Evolutionary conservation across 2,329 filamentous ascomycete species (phyloP).

Genomic region (Ophiostoma australiae): DNA sequence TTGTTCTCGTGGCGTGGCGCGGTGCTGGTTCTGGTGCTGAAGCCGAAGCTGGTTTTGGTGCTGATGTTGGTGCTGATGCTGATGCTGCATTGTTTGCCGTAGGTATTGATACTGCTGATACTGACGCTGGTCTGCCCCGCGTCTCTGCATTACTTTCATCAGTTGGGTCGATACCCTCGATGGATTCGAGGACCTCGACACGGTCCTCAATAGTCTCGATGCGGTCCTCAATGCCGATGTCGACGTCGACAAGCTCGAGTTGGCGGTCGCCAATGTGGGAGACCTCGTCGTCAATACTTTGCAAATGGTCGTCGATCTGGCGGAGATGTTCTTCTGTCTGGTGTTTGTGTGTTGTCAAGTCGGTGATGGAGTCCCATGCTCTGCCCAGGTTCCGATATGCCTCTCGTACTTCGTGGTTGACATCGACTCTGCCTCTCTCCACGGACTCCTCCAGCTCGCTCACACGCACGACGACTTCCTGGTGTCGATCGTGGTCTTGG

Average conservation of each 20-base stretch:
- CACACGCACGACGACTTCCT: constrained; percentile 42
- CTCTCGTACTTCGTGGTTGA: constrained; percentile 49
- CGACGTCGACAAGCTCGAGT: constrained; percentile 47
- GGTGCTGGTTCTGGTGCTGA: background rate
- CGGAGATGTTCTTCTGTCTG: constrained; percentile 38
- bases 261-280: constrained; percentile 46
- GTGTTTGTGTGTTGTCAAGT: constrained; percentile 40
- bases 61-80: background rate
- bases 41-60: background rate
- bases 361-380: constrained; percentile 49
- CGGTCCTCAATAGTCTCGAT: constrained; percentile 44
- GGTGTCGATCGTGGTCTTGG: constrained; percentile 33
- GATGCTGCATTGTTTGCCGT: background rate
- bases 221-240: constrained; percentile 51
- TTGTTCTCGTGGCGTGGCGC: background rate
- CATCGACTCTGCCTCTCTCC: constrained; percentile 49
- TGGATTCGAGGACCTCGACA: constrained; percentile 31
- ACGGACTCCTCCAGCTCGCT: constrained; percentile 51
- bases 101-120: background rate
- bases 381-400: constrained; percentile 52
- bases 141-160: background rate
- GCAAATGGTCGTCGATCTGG: constrained; percentile 41
- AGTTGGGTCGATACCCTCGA: background rate
- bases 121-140: constrained; percentile 19
- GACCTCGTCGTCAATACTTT: constrained; percentile 40